phyloP scores from a whole-genome alignment of 1,139 yeast species.

The Wickerhamiella pararugosa region DNA sequence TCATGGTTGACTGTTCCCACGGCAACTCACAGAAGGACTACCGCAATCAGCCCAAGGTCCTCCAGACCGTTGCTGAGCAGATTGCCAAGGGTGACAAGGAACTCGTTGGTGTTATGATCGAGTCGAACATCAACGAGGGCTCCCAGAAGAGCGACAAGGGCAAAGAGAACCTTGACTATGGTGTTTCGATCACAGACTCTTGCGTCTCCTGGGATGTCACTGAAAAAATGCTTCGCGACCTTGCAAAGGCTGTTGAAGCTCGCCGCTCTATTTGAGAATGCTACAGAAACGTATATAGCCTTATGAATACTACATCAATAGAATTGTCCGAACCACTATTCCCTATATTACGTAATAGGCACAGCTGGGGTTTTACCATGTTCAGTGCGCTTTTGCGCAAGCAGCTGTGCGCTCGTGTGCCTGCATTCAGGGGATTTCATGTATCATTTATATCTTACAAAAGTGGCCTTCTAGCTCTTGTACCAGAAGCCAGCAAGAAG shows the following conservation, averaged over 20 bases:
- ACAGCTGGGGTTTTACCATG: too few relatives aligned
- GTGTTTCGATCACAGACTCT: constrained; percentile 93
- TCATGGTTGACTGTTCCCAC: constrained; percentile 96
- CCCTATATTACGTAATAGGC: too few relatives aligned
- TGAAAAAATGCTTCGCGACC: constrained; percentile 56
- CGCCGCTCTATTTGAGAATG: constrained; percentile 39
- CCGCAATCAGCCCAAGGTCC: constrained; percentile 87
- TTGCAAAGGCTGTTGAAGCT: constrained; percentile 66
- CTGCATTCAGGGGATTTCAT: too few relatives aligned
- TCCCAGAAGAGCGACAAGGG: constrained; percentile 70
- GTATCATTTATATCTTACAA: too few relatives aligned
- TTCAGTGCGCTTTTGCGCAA: too few relatives aligned
- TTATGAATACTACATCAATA: too few relatives aligned
- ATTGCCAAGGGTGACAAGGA: constrained; percentile 62
- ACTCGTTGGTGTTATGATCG: constrained; percentile 91
- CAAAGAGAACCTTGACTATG: constrained; percentile 67
- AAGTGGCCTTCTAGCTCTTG: too few relatives aligned
- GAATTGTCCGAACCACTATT: too few relatives aligned
- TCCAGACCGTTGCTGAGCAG: constrained; percentile 65
- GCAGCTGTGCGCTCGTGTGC: too few relatives aligned
- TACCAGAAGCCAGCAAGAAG: too few relatives aligned
- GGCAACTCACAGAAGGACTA: constrained; percentile 91
- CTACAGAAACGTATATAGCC: too few relatives aligned
- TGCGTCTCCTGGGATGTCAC: constrained; percentile 92
- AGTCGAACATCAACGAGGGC: constrained; percentile 85